Conservation (phyloP, 2,329 filamentous ascomycete genomes). For the Aureobasidium melanogenum region DNA sequence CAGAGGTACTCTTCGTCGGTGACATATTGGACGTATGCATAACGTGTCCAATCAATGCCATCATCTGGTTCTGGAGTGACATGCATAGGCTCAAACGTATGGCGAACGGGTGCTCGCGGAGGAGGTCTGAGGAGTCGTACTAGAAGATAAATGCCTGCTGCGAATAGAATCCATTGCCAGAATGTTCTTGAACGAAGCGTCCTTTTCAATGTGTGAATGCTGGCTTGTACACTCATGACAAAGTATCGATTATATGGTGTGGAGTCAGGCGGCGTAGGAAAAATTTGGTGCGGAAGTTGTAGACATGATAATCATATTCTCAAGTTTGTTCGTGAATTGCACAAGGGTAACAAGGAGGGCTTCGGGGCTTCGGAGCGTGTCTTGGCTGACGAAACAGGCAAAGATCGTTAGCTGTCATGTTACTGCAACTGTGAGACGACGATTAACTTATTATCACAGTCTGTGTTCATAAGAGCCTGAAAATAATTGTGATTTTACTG, state of each 20-base stretch:
- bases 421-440: not conserved
- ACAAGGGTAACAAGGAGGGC: not conserved
- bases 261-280: not conserved
- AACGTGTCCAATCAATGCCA: conserved; percentile 28
- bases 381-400: not conserved
- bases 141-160: not conserved
- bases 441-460: not conserved
- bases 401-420: not conserved
- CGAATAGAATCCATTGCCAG: conserved; percentile 9
- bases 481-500: not conserved
- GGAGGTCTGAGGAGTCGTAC: not conserved
- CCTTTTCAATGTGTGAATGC: not conserved
- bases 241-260: not conserved
- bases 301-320: not conserved
- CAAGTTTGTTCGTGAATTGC: not conserved
- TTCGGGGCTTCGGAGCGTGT: not conserved
- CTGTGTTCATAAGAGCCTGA: too few species aligned
- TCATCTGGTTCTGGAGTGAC: not conserved
- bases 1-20: conserved; percentile 35
- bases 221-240: not conserved
- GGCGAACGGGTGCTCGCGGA: not conserved
- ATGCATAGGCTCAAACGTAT: conserved; percentile 1
- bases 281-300: not conserved
- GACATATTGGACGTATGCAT: conserved; percentile 36
- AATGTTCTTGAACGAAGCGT: not conserved